These are phyloP conservation scores for Lophium mytilinum DNA, from an alignment of 495 filamentous ascomycete species.

Conservation along the genomic window DNA sequence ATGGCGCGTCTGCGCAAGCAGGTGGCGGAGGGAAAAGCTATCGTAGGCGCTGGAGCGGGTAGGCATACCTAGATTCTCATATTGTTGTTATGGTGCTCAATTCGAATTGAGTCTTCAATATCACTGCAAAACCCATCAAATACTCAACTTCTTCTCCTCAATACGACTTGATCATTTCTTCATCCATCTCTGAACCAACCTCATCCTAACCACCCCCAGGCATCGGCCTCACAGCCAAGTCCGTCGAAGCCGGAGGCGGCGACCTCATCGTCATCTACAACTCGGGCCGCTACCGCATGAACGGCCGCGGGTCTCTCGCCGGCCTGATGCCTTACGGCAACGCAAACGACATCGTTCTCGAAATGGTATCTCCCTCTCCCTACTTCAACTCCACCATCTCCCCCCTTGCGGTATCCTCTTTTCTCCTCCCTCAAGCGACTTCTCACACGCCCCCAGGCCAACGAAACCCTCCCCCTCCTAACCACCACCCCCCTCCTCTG, in stretches of 20 bases:
- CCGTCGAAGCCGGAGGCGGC: slow-evolving; percentile 55
- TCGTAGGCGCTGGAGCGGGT: slow-evolving; percentile 54
- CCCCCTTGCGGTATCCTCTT: not conserved
- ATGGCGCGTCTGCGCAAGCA: slow-evolving; percentile 46
- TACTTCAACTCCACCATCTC: not conserved
- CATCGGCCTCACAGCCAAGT: slow-evolving; percentile 65
- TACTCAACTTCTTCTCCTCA: too few relatives aligned
- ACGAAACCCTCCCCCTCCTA: slow-evolving; percentile 49
- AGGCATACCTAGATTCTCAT: slow-evolving; percentile 6
- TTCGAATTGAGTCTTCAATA: not conserved
- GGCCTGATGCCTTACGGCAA: slow-evolving; percentile 67
- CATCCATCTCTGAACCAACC: too few relatives aligned
- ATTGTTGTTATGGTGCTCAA: not conserved
- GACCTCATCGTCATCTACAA: slow-evolving; percentile 69
- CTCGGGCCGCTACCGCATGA: slow-evolving; percentile 66
- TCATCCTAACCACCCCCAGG: slow-evolving; percentile 27
- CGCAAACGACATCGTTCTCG: slow-evolving; percentile 59
- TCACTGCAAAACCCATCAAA: not conserved
- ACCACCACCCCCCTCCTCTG: slow-evolving; percentile 54
- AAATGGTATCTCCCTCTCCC: slow-evolving; percentile 43
- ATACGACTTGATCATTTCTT: too few relatives aligned
- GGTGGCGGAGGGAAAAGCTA: slow-evolving; percentile 45
- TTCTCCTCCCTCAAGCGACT: not conserved
- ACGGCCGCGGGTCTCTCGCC: slow-evolving; percentile 59
- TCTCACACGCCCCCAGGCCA: not conserved